Base-by-base conservation (phyloP, 768 basidiomycete genomes). In the Tulasnella sp. region DNA sequence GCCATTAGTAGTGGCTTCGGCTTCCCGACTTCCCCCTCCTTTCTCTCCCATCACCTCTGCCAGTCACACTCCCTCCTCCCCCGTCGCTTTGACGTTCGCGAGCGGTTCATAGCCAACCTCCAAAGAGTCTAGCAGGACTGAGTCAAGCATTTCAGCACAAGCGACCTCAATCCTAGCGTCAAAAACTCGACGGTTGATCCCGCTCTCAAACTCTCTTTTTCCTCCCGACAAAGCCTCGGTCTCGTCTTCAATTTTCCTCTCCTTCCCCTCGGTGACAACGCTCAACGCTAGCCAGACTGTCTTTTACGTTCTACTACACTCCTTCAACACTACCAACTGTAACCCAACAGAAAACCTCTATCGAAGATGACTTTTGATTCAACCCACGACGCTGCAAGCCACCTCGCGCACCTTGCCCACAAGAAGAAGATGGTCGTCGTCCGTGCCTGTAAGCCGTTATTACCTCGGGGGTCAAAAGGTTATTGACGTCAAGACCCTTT, bases 401-500 rank as follows among this genome's bases (percentile, higher is more conserved):
- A 44, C 42, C 22, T 8, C 37, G 54, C 54, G 31, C 77, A 44
- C 42, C 22, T n/a, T 28, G 54, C 54, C 31, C 77, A 78, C 54
- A 78, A 78, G 60, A 78, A 78, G 60, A 31, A 54, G 58, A 69
- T 41, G 50, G 42, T 37, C 40, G 58, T 60, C 20, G 31, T 18
- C 20, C 77, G 77, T 41, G 77, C 50, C 48, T 31, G 77, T 78
- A 34, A 31, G 77, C 41, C 54, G 60, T 44, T n/a, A 48, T 48
- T 24, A 34, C 18, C 44, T 54, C 24, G 60, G 28, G 31, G 31
- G 20, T n/a, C 1, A 24, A 64, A n/a, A 31, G 11, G 11, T 64
- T 24, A 64, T 64, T 64, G 60, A 64, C 24, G 18, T 41, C 18
- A 28, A 40, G 16, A 12, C 50, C 76, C 31, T n/a, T 46, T 46